These are phyloP conservation scores for Huntiella savannae DNA, from an alignment of 2,329 filamentous ascomycete species.

Conservation along the genomic window DNA sequence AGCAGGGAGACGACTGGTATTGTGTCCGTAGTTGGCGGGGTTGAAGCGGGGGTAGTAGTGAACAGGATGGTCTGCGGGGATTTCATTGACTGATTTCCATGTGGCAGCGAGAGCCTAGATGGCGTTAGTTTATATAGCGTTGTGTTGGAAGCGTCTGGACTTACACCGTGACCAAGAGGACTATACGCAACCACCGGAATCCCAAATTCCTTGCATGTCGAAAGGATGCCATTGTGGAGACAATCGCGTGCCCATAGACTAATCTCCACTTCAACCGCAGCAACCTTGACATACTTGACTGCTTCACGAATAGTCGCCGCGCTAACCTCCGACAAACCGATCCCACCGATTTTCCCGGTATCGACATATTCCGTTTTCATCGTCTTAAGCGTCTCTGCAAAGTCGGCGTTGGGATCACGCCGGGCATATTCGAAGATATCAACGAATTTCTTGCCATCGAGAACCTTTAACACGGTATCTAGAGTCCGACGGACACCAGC, in stretches of 20 bases:
- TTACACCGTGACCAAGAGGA: conserved; percentile 40
- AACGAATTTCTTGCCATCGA: conserved; percentile 37
- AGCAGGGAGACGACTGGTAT: conserved; percentile 40
- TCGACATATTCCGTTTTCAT: conserved; percentile 31
- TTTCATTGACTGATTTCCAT: conserved; percentile 32
- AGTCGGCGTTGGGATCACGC: conserved; percentile 30
- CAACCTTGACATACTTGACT: conserved; percentile 25
- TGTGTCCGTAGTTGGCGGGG: conserved; percentile 41
- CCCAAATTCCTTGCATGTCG: conserved; percentile 38
- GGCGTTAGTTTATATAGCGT: conserved; percentile 20
- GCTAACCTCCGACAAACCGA: conserved; percentile 33
- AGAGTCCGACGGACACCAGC: conserved; percentile 36
- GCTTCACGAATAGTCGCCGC: conserved; percentile 30
- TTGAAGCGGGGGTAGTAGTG: conserved; percentile 38
- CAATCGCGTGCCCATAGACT: conserved; percentile 30
- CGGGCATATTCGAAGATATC: conserved; percentile 42
- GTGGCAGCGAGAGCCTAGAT: conserved; percentile 34
- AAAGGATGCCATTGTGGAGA: conserved; percentile 31
- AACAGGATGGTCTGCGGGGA: conserved; percentile 31
- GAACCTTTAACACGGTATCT: conserved; percentile 32
- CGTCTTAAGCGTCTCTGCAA: conserved; percentile 24
- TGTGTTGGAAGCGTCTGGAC: conserved; percentile 10
- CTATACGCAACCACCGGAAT: conserved; percentile 58
- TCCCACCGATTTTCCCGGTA: conserved; percentile 30
- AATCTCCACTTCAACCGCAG: conserved; percentile 34